Percentiles rank a stretch among this genome's conserved stretches.
These are phyloP conservation scores for Globisporangium radiosum DNA, from an alignment of 352 stramenopile genomes.

Conservation along the genomic window DNA sequence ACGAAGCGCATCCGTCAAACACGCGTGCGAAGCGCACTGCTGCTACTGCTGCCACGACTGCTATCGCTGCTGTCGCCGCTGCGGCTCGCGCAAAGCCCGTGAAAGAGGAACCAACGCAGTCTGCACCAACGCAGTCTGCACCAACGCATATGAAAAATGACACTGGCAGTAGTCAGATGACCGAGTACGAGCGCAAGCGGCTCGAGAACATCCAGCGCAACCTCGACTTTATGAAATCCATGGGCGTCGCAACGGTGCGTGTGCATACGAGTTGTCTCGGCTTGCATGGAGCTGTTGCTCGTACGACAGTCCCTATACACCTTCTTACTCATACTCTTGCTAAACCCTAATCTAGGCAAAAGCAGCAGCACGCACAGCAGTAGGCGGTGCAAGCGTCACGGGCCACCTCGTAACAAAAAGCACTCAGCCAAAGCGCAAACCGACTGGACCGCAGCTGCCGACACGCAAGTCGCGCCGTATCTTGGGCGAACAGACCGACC, in stretches of 20 bases:
- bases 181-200: constrained; percentile 78
- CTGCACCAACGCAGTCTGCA: constrained; percentile 11
- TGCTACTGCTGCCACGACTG: background rate
- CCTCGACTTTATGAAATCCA: constrained; percentile 75
- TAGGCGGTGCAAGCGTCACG: constrained; percentile 8
- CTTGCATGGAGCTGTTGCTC: too few species aligned
- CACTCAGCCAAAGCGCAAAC: constrained; percentile 19
- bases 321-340: background rate
- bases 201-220: constrained; percentile 83
- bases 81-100: constrained; percentile 1
- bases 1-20: background rate
- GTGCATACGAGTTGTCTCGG: background rate
- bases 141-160: background rate
- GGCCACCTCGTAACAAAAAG: constrained; percentile 6
- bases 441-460: constrained; percentile 15
- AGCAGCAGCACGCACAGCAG: constrained; percentile 49
- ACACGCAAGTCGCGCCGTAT: constrained; percentile 59
- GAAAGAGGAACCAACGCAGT: constrained; percentile 8
- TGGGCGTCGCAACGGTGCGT: constrained; percentile 65
- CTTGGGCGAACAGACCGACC: constrained; percentile 51
- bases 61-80: background rate
- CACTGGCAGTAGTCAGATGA: constrained; percentile 16
- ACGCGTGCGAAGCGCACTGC: background rate
- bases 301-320: background rate
- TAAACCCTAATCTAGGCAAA: constrained; percentile 27